Conservation (phyloP, 2,329 filamentous ascomycete genomes). For the Pseudocercospora crystallina region DNA sequence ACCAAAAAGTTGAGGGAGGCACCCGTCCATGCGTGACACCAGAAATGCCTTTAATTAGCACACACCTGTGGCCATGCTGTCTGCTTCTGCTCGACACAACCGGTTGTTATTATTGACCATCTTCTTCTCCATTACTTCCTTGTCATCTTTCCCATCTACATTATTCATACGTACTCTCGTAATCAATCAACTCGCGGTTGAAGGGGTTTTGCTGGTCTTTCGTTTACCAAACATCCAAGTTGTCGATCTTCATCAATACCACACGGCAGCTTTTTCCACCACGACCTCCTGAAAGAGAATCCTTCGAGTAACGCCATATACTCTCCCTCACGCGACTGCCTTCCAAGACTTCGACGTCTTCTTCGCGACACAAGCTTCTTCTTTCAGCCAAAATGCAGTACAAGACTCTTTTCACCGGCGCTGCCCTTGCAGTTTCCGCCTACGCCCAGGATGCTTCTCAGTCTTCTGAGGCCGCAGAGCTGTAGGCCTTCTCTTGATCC, state of each 20-base stretch:
- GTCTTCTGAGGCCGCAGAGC: neutral
- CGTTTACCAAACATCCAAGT: neutral
- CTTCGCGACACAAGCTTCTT: neutral
- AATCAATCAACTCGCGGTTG: neutral
- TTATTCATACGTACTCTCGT: too few species aligned
- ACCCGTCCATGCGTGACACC: too few species aligned
- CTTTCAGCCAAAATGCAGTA: conserved; percentile 26
- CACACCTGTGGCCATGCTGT: too few species aligned
- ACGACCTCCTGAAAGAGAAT: neutral
- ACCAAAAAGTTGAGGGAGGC: too few species aligned
- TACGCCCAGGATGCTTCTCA: conserved; percentile 17
- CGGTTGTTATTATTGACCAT: too few species aligned
- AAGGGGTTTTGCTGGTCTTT: too few species aligned
- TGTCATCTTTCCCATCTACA: too few species aligned
- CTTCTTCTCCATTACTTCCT: too few species aligned
- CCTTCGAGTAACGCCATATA: neutral
- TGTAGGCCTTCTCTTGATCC: neutral
- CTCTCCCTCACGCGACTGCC: neutral
- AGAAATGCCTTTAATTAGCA: too few species aligned
- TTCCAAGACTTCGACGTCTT: neutral
- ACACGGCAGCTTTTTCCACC: neutral
- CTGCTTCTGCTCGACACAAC: too few species aligned
- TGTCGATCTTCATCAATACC: neutral
- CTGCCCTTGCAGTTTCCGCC: conserved; percentile 27
- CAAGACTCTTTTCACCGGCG: conserved; percentile 23